A percentile compares a stretch with the other conserved stretches of the same genome.
Conservation (phyloP, 2,329 filamentous ascomycete species). For the Colletotrichum godetiae region DNA sequence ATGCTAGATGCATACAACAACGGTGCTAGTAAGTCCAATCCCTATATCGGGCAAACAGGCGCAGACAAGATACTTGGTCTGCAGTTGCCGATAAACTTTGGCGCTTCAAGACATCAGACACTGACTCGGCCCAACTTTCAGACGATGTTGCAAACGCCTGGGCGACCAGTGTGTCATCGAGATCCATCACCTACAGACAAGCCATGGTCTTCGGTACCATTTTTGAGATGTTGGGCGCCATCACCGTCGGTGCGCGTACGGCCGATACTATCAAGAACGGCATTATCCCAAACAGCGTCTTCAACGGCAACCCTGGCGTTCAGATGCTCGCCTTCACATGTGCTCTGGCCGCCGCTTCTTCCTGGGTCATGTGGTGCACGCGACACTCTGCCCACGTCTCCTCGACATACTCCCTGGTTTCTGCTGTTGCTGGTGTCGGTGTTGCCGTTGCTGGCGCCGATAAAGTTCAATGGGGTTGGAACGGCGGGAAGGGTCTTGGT, state of each 20-base stretch:
- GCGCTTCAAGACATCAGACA: neutral
- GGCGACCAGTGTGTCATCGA: slow-evolving; percentile 84
- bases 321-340: slow-evolving; percentile 77
- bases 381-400: slow-evolving; percentile 78
- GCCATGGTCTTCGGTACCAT: slow-evolving; percentile 74
- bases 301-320: slow-evolving; percentile 70
- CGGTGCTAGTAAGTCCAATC: slow-evolving; percentile 73
- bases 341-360: slow-evolving; percentile 71
- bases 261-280: slow-evolving; percentile 85
- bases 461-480: slow-evolving; percentile 77
- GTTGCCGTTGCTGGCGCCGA: slow-evolving; percentile 72
- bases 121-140: slow-evolving; percentile 43
- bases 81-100: neutral
- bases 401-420: slow-evolving; percentile 78
- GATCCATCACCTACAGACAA: slow-evolving; percentile 77
- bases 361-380: slow-evolving; percentile 86
- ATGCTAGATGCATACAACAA: slow-evolving; percentile 84
- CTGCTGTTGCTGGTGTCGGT: slow-evolving; percentile 75
- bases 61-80: neutral
- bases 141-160: slow-evolving; percentile 88
- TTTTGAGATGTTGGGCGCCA: slow-evolving; percentile 76
- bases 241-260: slow-evolving; percentile 75
- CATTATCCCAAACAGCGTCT: slow-evolving; percentile 72
- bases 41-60: neutral
- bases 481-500: slow-evolving; percentile 74